Evolutionary conservation across 2,329 filamentous ascomycete genomes (phyloP).

Genomic region (Fusarium poae): DNA sequence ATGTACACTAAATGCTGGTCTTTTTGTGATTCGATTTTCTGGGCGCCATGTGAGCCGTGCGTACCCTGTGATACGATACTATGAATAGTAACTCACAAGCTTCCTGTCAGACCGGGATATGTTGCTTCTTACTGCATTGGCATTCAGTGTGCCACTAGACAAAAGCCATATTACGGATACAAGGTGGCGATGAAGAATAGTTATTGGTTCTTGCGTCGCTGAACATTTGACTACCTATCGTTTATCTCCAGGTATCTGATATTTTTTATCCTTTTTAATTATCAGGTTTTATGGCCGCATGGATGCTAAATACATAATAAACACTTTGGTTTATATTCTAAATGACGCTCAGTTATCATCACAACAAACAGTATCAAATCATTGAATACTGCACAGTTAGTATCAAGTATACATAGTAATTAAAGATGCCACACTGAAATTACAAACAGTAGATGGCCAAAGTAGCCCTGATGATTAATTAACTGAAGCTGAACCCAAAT

Average conservation of each 20-base stretch:
- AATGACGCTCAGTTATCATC: background rate
- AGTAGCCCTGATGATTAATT: background rate
- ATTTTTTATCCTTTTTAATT: too few species aligned
- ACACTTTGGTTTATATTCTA: background rate
- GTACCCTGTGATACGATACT: slow-evolving; percentile 20
- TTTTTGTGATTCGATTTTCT: slow-evolving; percentile 3
- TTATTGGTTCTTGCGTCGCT: background rate
- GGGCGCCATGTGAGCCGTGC: slow-evolving; percentile 12
- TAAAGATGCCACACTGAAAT: background rate
- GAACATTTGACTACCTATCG: background rate
- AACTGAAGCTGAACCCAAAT: background rate
- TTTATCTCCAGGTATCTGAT: background rate
- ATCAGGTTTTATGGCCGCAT: too few species aligned
- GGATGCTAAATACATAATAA: background rate
- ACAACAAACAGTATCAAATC: background rate
- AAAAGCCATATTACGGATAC: background rate
- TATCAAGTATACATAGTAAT: too few species aligned
- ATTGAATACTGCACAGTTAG: too few species aligned
- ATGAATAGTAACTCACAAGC: slow-evolving; percentile 39
- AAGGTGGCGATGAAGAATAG: too few species aligned
- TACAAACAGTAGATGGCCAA: too few species aligned
- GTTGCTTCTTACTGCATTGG: slow-evolving; percentile 15
- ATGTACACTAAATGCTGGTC: background rate
- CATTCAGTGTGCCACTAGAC: slow-evolving; percentile 8
- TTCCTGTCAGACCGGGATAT: slow-evolving; percentile 34